Conservation (phyloP, 2,329 filamentous ascomycete species). For the Aspergillus sp. region DNA sequence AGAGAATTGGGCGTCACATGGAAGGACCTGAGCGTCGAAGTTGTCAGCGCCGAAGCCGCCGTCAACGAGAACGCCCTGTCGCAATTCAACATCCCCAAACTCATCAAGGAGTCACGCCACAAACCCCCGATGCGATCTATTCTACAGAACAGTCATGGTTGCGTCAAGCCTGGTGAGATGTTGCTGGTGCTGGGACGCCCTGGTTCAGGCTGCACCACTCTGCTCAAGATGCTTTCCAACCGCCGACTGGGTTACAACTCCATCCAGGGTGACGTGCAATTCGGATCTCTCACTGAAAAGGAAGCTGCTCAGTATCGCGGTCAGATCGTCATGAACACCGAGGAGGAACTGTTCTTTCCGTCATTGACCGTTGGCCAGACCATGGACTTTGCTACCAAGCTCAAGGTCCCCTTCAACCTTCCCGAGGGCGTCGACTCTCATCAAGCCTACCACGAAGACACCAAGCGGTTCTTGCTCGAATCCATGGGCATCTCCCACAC, state of each 20-base stretch:
- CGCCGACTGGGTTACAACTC: constrained; percentile 54
- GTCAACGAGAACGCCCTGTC: constrained; percentile 62
- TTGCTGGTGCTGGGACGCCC: constrained; percentile 64
- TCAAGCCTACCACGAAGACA: constrained; percentile 45
- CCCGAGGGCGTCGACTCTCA: constrained; percentile 40
- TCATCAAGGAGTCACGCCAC: constrained; percentile 49
- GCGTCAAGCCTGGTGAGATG: constrained; percentile 70
- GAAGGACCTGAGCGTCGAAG: constrained; percentile 60
- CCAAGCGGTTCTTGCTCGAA: constrained; percentile 52
- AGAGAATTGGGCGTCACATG: constrained; percentile 60
- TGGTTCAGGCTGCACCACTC: constrained; percentile 65
- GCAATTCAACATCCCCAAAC: constrained; percentile 53
- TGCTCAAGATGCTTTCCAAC: constrained; percentile 67
- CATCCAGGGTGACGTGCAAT: constrained; percentile 56
- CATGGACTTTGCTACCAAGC: constrained; percentile 51
- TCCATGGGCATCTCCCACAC: constrained; percentile 58
- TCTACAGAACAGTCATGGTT: constrained; percentile 61
- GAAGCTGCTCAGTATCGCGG: constrained; percentile 47
- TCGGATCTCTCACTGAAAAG: constrained; percentile 43
- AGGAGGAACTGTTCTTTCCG: constrained; percentile 50
- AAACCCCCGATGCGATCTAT: constrained; percentile 61
- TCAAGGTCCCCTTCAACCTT: constrained; percentile 51
- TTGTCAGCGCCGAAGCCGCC: constrained; percentile 56
- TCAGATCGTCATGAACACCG: constrained; percentile 55
- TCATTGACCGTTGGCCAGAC: constrained; percentile 49